Evolutionary conservation across 2,329 filamentous ascomycete species (phyloP), one percentile per base, ranked within the genome.

Genomic region (Falciphora oryzae): DNA sequence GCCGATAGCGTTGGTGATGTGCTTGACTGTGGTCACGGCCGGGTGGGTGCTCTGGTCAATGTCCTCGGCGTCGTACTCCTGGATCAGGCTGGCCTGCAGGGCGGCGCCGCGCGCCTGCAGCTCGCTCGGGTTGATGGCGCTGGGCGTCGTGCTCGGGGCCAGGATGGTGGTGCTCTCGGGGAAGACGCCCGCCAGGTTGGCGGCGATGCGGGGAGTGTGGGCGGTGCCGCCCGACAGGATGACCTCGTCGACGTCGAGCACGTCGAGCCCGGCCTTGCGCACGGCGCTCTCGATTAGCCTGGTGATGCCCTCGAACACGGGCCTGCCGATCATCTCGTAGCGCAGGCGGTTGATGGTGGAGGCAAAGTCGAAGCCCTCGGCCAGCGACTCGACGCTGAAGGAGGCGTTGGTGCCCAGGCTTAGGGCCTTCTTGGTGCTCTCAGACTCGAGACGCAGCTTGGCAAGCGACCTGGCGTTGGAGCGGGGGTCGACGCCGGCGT

Each of bases 41-140:
- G 95, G 89, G 82, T 99, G 94, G 61, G 93, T 96, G 68, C 92
- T 96, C 83, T 97, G 93, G 75, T 96, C 91, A 71, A 99, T 96
- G 75, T 98, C 94, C 69, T 92, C 89, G 70, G 87, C 84, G 72
- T 99, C 95, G 78, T 96, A 99, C 77, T 97, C 94, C 77, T 93
- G 89, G 76, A 99, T 92, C 68, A 99, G 82, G 66, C 89, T 96
- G 53, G 95, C 95, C 80, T 99, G 95, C 71, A 99, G 92, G 38
- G 95, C 94, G 67, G 95, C 95, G 74, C 95, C 95, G 68, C 95
- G 89, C 68, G 91, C 90, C 72, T 89, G 83, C 65, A 97, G 85
- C 80, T 98, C 94, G 4, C 92, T 95, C 68, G 95, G 95, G 85
- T 98, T 98, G 80, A 98, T 88, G 68, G 94, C 90, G 31, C 82